Percentiles rank a stretch among this genome's conserved stretches.
Conservation (phyloP, 1,284 basidiomycete species). For the Cystobasidium pallidum region DNA sequence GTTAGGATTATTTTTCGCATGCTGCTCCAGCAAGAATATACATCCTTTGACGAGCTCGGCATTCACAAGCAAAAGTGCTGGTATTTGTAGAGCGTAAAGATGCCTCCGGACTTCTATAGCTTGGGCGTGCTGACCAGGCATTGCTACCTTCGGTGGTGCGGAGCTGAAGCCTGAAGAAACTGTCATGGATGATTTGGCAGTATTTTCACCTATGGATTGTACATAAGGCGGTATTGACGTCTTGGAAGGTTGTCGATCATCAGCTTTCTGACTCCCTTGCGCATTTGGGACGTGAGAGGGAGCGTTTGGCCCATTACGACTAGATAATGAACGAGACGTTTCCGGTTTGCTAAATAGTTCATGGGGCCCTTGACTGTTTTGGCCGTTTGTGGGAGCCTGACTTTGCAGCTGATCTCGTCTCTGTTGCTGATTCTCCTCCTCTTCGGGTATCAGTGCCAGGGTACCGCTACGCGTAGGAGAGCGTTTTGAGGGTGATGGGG, state of each 20-base stretch:
- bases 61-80: conserved; percentile 34
- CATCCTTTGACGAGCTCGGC: conserved; percentile 40
- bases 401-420: conserved; percentile 14
- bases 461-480: conserved; percentile 24
- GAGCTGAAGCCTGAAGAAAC: conserved; percentile 20
- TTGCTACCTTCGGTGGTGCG: conserved; percentile 16
- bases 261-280: conserved; percentile 2
- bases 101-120: conserved; percentile 30
- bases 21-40: conserved; percentile 25
- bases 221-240: conserved; percentile 5
- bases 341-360: background rate
- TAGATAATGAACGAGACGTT: background rate
- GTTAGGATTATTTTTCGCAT: background rate
- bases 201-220: background rate
- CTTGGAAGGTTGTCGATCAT: background rate
- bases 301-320: background rate
- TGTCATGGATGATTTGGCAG: background rate
- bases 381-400: background rate
- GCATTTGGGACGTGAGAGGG: background rate
- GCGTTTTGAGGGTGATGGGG: conserved; percentile 35
- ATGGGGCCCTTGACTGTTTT: background rate
- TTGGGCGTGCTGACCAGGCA: conserved; percentile 29
- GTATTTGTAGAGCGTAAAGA: conserved; percentile 33
- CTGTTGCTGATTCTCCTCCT: conserved; percentile 26
- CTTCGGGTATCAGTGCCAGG: conserved; percentile 36